These are phyloP conservation scores for Tylopilus sp. DNA, from an alignment of 1,284 basidiomycete species.

Conservation along the genomic window DNA sequence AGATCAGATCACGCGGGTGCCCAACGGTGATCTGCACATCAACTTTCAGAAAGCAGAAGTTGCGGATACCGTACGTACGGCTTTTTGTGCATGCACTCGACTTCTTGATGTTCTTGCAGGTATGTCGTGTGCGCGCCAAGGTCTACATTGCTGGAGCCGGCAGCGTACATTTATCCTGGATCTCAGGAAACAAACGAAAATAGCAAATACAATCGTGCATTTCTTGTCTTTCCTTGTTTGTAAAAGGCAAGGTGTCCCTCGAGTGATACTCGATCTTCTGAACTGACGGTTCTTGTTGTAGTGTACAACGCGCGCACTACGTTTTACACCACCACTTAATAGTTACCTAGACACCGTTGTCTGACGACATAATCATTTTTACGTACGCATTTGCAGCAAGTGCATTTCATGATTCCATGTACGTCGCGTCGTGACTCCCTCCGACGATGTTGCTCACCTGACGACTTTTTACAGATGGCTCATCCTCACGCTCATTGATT, in stretches of 20 bases:
- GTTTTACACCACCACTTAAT: slow-evolving; percentile 28
- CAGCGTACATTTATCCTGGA: slow-evolving; percentile 73
- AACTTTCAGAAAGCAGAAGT: slow-evolving; percentile 70
- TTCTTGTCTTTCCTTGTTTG: slow-evolving; percentile 16
- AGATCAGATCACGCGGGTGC: slow-evolving; percentile 62
- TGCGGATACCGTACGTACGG: slow-evolving; percentile 62
- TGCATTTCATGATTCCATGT: slow-evolving; percentile 33
- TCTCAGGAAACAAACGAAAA: slow-evolving; percentile 54
- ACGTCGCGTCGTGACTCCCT: neutral
- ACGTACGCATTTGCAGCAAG: slow-evolving; percentile 22
- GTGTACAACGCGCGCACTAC: slow-evolving; percentile 32
- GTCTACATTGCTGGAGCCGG: slow-evolving; percentile 70
- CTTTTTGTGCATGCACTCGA: neutral
- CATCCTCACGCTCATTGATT: slow-evolving; percentile 27
- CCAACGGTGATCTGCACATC: slow-evolving; percentile 69
- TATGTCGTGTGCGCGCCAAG: slow-evolving; percentile 69
- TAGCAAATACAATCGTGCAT: slow-evolving; percentile 6
- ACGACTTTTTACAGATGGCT: slow-evolving; percentile 18
- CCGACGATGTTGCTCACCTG: slow-evolving; percentile 6
- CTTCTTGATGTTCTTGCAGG: slow-evolving; percentile 38
- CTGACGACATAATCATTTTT: slow-evolving; percentile 27
- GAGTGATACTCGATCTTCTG: neutral
- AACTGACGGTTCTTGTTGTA: slow-evolving; percentile 11
- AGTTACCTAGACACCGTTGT: slow-evolving; percentile 21
- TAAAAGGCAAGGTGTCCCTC: slow-evolving; percentile 21